phyloP scores from a whole-genome alignment of 768 basidiomycete genomes.

The Boletus edulis region DNA sequence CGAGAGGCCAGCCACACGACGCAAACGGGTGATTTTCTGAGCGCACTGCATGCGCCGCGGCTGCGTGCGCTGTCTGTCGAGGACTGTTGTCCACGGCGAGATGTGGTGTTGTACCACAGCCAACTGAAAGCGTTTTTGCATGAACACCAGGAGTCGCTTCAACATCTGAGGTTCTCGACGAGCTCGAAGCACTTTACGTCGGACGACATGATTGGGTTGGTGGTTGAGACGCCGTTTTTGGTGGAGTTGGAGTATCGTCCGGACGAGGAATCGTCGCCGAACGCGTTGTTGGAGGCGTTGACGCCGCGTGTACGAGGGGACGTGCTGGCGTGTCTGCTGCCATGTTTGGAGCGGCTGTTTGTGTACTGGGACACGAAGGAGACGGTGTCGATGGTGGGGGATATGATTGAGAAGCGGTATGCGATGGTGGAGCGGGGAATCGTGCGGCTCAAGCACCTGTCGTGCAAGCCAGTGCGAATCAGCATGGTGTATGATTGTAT shows the following conservation, averaged over 20 bases:
- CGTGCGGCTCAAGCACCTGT: conserved; percentile 14
- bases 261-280: conserved; percentile 22
- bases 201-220: conserved; percentile 14
- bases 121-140: conserved; percentile 17
- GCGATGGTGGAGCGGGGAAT: conserved; percentile 10
- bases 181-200: conserved; percentile 18
- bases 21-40: conserved; percentile 18
- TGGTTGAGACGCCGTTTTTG: conserved; percentile 18
- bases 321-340: conserved; percentile 15
- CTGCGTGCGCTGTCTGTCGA: conserved; percentile 17
- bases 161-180: conserved; percentile 14
- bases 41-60: conserved; percentile 12
- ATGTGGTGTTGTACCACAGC: conserved; percentile 10
- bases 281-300: conserved; percentile 16
- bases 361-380: conserved; percentile 27
- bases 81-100: conserved; percentile 15
- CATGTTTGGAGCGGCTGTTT: conserved; percentile 15
- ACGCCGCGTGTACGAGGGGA: conserved; percentile 17
- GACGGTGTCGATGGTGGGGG: conserved; percentile 23
- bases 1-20: conserved; percentile 15
- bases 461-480: conserved; percentile 21
- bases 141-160: conserved; percentile 8
- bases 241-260: conserved; percentile 23
- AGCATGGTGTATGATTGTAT: conserved; percentile 14
- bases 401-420: conserved; percentile 25